phyloP scores from a whole-genome alignment of 2,329 filamentous ascomycete species.

The Claviceps quebecensis region DNA sequence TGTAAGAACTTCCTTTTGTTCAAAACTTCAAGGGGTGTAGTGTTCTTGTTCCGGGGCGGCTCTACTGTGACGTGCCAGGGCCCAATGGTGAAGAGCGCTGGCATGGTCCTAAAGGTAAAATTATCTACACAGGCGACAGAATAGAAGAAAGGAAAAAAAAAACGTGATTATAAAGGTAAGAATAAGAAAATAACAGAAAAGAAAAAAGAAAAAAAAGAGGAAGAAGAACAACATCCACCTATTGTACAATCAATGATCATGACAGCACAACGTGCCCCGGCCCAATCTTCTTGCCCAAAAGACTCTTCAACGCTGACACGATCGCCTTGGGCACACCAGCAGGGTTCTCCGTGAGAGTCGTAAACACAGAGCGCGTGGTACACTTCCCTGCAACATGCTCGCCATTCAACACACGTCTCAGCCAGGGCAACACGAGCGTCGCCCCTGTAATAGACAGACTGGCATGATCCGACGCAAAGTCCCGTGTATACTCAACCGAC shows the following conservation, averaged over 20 bases:
- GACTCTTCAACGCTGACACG: not conserved
- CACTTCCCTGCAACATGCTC: not conserved
- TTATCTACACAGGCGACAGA: too few species aligned
- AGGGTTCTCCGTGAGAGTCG: not conserved
- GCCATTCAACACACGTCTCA: not conserved
- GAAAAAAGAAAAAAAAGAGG: too few species aligned
- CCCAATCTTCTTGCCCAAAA: not conserved
- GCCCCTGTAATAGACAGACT: not conserved
- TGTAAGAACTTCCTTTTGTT: too few species aligned
- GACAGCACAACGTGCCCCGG: not conserved
- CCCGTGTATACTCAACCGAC: conserved; percentile 1
- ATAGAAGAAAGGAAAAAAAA: too few species aligned
- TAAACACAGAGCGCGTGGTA: not conserved
- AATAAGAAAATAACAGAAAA: too few species aligned
- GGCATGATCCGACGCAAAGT: not conserved
- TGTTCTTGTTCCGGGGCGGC: too few species aligned
- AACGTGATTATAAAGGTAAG: too few species aligned
- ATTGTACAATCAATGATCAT: not conserved
- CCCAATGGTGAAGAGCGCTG: too few species aligned
- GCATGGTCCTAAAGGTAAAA: too few species aligned
- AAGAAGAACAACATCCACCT: not conserved
- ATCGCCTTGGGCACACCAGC: not conserved
- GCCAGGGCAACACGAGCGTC: not conserved
- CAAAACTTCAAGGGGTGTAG: too few species aligned
- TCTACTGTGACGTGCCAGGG: too few species aligned